Percentiles rank a stretch among this genome's conserved stretches.
These are phyloP conservation scores for Phenoliferia sp. DNA, from an alignment of 1,284 basidiomycete species.

Conservation along the genomic window DNA sequence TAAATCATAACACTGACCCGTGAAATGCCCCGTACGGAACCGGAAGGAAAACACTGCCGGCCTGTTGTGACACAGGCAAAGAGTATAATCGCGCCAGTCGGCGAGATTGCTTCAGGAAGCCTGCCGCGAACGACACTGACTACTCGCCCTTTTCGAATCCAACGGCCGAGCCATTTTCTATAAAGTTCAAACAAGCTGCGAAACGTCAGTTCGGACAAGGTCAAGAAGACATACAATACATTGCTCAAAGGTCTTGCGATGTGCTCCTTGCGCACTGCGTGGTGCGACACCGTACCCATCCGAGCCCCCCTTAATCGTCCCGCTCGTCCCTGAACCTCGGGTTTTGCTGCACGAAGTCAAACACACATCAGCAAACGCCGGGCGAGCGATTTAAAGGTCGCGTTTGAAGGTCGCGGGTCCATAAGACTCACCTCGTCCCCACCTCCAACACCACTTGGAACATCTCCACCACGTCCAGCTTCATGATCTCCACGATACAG, in stretches of 20 bases:
- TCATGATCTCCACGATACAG: conserved; percentile 75
- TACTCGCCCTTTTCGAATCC: no score
- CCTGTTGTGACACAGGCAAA: no score
- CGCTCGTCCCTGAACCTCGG: conserved; percentile 42
- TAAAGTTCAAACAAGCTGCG: neutral
- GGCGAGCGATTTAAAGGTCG: no score
- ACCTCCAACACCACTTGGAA: conserved; percentile 46
- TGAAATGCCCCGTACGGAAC: no score
- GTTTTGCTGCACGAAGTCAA: conserved; percentile 41
- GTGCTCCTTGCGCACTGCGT: neutral
- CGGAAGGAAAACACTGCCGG: no score
- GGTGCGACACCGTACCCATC: neutral
- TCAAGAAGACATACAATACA: no score
- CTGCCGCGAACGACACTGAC: no score
- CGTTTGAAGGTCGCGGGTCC: conserved; percentile 3
- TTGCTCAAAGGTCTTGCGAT: neutral
- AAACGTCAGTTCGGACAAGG: no score
- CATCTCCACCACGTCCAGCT: conserved; percentile 70
- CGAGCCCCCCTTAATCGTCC: conserved; percentile 33
- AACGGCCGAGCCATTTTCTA: no score
- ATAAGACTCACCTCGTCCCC: conserved; percentile 36
- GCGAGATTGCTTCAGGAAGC: no score
- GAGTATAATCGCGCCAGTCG: no score
- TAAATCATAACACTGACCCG: no score
- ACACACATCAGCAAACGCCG: conserved; percentile 33